Base-by-base conservation (phyloP, 2,329 filamentous ascomycete genomes). In the Claviceps sorghi region DNA sequence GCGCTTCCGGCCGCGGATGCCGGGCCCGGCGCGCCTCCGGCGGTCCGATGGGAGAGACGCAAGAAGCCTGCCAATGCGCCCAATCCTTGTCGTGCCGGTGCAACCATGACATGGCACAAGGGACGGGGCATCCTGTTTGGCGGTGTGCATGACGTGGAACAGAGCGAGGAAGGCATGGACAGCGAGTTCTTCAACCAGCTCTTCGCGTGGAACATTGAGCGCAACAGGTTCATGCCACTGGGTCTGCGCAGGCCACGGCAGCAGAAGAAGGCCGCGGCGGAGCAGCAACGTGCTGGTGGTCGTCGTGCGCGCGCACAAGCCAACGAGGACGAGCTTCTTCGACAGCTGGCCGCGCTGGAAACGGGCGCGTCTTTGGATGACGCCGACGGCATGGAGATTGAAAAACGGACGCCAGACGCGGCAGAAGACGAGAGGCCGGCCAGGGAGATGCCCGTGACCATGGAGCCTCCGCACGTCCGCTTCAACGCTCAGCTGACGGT, bases 101-200 rank as follows among this genome's bases (percentile, higher is more conserved):
- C 88, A 1, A 97, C 91, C 2, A 97, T 97, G 90, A 81, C 88
- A 0, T 88, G 84, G 65, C 93, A 98, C 70, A 93, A 91, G 67
- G 90, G 91, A 0, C 82, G 93, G 55, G 93, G 93, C 1, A 91
- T 98, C 53, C 71, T 88, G 61, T 97, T 97, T 64, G 93, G 93
- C 45, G 93, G 93, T 50, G 93, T 98, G 4, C 88, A 96, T 61
- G 90, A 95, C 59, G 85, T 94, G 0, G 88, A 95, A 66, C 79
- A 90, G 64, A 91, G 80, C 57, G 90, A 95, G 64, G 93, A 98
- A 66, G 89, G 87, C 3, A 95, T 98, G 58, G 91, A 98, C 52
- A 95, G 88, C 63, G 90, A 96, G 65, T 98, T 98, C 69, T 98
- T 97, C 72, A 91, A 96, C 61, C 79, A 83, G 52, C 70, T 97